Evolutionary conservation across 192 early-diverging fungal species (phyloP).

Genomic region (Dissophora globulifera): DNA sequence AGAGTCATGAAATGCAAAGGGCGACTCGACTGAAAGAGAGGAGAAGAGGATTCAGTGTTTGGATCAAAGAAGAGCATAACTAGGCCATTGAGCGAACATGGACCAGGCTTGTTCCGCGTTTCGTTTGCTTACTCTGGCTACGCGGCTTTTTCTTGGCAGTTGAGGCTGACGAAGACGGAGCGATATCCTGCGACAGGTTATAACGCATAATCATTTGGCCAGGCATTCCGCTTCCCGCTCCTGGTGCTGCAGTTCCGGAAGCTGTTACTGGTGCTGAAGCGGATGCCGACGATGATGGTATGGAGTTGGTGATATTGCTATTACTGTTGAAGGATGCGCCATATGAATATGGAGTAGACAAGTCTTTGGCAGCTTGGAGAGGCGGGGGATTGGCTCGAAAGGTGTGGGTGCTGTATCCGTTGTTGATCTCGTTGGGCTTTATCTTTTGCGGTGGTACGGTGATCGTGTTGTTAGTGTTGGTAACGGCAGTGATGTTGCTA

Average conservation of each 20-base stretch:
- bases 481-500: not conserved
- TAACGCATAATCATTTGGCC: not conserved
- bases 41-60: no score
- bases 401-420: slow-evolving; percentile 30
- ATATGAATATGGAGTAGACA: not conserved
- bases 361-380: not conserved
- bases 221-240: not conserved
- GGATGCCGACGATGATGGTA: no score
- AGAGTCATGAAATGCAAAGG: slow-evolving; percentile 22
- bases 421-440: slow-evolving; percentile 28
- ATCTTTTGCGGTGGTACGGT: slow-evolving; percentile 18
- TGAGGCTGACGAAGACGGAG: slow-evolving; percentile 19
- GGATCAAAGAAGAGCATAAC: not conserved
- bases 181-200: slow-evolving; percentile 10
- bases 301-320: not conserved
- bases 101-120: no score
- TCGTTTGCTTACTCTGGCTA: slow-evolving; percentile 32
- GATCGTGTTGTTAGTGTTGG: not conserved
- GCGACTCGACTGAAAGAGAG: not conserved
- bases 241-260: not conserved
- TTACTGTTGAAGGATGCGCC: not conserved
- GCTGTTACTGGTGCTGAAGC: no score
- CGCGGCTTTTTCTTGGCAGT: slow-evolving; percentile 39
- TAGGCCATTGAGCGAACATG: no score
- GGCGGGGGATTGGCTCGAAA: slow-evolving; percentile 21